These are phyloP conservation scores for Gaeumannomyces tritici DNA, from an alignment of 2,329 filamentous ascomycete species.

Conservation along the genomic window DNA sequence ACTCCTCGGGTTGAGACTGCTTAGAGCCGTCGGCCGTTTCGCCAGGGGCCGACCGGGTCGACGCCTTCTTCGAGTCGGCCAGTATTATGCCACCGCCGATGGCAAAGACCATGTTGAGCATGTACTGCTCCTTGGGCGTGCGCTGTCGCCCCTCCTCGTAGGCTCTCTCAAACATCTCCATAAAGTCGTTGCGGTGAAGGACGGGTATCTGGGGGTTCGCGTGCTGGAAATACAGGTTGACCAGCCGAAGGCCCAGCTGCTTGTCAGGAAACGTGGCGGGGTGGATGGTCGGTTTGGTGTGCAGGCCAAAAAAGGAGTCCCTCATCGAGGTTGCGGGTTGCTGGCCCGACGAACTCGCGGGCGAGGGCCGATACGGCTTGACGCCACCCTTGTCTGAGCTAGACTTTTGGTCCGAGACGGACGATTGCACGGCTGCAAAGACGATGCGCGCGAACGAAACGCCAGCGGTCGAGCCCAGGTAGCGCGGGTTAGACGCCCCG, in stretches of 20 bases:
- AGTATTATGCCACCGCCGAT: slow-evolving; percentile 92
- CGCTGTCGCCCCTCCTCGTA: slow-evolving; percentile 62
- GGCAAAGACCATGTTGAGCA: slow-evolving; percentile 94
- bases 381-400: slow-evolving; percentile 55
- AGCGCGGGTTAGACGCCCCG: slow-evolving; percentile 64
- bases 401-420: slow-evolving; percentile 54
- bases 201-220: slow-evolving; percentile 95
- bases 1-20: slow-evolving; percentile 79
- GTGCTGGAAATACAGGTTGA: slow-evolving; percentile 86
- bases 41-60: slow-evolving; percentile 11
- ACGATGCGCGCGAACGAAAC: slow-evolving; percentile 93
- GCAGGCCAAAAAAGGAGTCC: slow-evolving; percentile 94
- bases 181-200: slow-evolving; percentile 80
- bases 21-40: slow-evolving; percentile 16
- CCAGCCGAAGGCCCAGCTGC: slow-evolving; percentile 62
- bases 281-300: slow-evolving; percentile 80
- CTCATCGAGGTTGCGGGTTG: slow-evolving; percentile 63
- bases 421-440: slow-evolving; percentile 80
- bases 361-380: slow-evolving; percentile 44
- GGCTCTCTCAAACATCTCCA: slow-evolving; percentile 74
- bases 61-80: slow-evolving; percentile 42
- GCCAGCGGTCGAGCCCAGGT: slow-evolving; percentile 76
- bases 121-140: slow-evolving; percentile 76
- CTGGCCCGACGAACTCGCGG: slow-evolving; percentile 22
- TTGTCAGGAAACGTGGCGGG: slow-evolving; percentile 76